These are phyloP conservation scores for Leersia perrieri DNA, from an alignment of 176 grass and related monocot genomes.

Conservation along the genomic window DNA sequence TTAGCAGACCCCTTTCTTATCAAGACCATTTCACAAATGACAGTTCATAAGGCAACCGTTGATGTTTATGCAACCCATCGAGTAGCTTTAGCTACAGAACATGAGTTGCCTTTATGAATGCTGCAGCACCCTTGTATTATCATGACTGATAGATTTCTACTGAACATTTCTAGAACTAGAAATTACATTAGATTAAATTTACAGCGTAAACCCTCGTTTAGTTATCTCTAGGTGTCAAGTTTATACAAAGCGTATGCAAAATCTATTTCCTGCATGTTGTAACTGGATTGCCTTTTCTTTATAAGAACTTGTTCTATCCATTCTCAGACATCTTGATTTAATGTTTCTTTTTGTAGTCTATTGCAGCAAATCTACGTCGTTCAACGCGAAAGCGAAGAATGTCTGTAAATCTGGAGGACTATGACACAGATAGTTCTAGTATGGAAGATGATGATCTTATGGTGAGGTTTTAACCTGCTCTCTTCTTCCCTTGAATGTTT, in stretches of 20 bases:
- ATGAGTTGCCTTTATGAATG: constrained; percentile 4
- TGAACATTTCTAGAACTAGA: neutral
- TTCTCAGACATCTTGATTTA: constrained; percentile 22
- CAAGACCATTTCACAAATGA: neutral
- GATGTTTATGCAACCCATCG: neutral
- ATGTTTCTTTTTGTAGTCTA: constrained; percentile 58
- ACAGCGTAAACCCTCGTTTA: neutral
- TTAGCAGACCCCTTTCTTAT: neutral
- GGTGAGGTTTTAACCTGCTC: constrained; percentile 47
- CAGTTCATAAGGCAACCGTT: neutral
- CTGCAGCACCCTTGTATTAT: neutral
- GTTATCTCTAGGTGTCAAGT: constrained; percentile 8
- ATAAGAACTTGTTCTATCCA: constrained; percentile 21
- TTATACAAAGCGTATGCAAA: constrained; percentile 1
- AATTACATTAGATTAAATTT: neutral
- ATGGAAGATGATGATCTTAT: constrained; percentile 98
- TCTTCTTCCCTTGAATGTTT: neutral
- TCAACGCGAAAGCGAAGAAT: constrained; percentile 94
- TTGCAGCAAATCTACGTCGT: constrained; percentile 81
- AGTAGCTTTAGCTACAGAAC: neutral
- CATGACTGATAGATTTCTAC: neutral
- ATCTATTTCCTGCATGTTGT: neutral
- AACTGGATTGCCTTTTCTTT: neutral
- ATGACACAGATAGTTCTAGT: constrained; percentile 82
- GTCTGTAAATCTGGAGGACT: constrained; percentile 84